These are phyloP conservation scores for Gaertneriomyces sp. DNA, from an alignment of 192 early-diverging fungal genomes.

Conservation along the genomic window DNA sequence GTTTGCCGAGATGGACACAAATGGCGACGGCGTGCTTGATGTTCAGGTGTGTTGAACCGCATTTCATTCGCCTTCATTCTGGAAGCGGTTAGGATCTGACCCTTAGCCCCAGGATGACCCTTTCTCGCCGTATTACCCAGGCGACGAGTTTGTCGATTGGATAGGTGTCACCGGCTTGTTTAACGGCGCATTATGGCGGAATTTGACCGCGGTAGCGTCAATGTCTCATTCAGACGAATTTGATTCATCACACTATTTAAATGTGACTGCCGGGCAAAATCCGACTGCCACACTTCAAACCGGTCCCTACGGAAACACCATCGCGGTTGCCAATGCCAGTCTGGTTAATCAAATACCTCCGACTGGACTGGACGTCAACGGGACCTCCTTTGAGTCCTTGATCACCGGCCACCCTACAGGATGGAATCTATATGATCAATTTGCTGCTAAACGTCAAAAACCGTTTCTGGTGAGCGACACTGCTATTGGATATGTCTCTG, in stretches of 20 bases:
- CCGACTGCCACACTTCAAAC: not conserved
- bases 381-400: constrained; percentile 17
- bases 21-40: constrained; percentile 37
- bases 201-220: constrained; percentile 14
- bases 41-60: constrained; percentile 8
- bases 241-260: not conserved
- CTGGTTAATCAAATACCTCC: constrained; percentile 13
- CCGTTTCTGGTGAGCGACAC: constrained; percentile 35
- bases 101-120: constrained; percentile 37
- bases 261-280: not conserved
- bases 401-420: not conserved
- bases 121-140: constrained; percentile 47
- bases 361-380: not conserved
- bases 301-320: not conserved
- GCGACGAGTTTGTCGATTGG: constrained; percentile 47
- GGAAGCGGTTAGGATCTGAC: not conserved
- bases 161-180: constrained; percentile 36
- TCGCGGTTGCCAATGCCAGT: not conserved
- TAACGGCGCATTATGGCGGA: constrained; percentile 15
- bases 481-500: constrained; percentile 27
- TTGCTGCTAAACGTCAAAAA: constrained; percentile 22
- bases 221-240: not conserved
- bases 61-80: no score
- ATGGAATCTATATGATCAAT: constrained; percentile 27
- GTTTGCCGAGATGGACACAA: constrained; percentile 39